Evolutionary conservation across 768 basidiomycete genomes (phyloP).

Genomic region (Inosperma sp.): DNA sequence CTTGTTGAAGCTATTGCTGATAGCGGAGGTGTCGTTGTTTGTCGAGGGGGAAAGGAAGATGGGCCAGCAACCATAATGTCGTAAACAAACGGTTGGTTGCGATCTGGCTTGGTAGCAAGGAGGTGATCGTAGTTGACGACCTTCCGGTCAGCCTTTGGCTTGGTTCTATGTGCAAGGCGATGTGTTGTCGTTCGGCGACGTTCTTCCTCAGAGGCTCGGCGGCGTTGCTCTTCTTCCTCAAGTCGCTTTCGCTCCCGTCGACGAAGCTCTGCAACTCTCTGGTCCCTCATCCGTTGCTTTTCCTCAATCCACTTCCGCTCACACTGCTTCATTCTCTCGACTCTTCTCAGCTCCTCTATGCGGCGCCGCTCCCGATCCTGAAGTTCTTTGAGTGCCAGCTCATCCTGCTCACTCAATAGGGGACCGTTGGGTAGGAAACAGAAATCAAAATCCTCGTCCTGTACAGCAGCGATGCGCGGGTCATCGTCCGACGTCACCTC

Average conservation of each 20-base stretch:
- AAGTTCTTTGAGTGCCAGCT: slow-evolving; percentile 33
- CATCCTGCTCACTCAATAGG: slow-evolving; percentile 41
- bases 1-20: slow-evolving; percentile 18
- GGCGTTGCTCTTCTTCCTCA: slow-evolving; percentile 25
- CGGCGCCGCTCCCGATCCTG: slow-evolving; percentile 37
- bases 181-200: slow-evolving; percentile 17
- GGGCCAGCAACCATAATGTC: slow-evolving; percentile 14
- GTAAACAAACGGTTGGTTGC: slow-evolving; percentile 16
- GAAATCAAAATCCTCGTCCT: slow-evolving; percentile 47
- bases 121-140: slow-evolving; percentile 16
- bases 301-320: slow-evolving; percentile 47
- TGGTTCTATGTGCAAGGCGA: not conserved
- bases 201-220: slow-evolving; percentile 25
- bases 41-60: slow-evolving; percentile 24
- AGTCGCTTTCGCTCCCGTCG: slow-evolving; percentile 27
- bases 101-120: slow-evolving; percentile 4
- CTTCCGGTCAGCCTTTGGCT: slow-evolving; percentile 16
- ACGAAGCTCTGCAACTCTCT: slow-evolving; percentile 32
- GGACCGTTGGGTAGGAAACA: slow-evolving; percentile 43
- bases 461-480: slow-evolving; percentile 58
- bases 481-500: slow-evolving; percentile 56
- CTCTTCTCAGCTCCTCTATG: slow-evolving; percentile 32
- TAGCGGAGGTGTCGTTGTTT: slow-evolving; percentile 16
- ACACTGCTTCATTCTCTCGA: slow-evolving; percentile 41
- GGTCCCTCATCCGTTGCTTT: slow-evolving; percentile 40